Percentiles rank a stretch among this genome's conserved stretches.
phyloP scores from a whole-genome alignment of 2,329 filamentous ascomycete genomes.

The Achaetomium macrosporum region DNA sequence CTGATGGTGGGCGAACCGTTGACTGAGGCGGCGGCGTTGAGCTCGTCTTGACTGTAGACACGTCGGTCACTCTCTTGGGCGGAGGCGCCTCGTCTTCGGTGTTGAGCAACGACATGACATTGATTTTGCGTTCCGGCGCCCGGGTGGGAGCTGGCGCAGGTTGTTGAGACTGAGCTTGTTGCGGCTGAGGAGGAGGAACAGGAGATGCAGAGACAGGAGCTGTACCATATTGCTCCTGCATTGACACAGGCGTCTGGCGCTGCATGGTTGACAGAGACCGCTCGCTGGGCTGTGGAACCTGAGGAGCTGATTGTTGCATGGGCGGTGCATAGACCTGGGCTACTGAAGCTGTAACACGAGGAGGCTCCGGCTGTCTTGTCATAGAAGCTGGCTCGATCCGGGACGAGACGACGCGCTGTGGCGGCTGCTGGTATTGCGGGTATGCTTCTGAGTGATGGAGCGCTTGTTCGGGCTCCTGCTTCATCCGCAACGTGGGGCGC shows the following conservation, averaged over 20 bases:
- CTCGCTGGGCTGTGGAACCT: conserved; percentile 21
- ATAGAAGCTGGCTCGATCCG: conserved; percentile 38
- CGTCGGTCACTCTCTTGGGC: conserved; percentile 46
- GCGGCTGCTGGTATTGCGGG: conserved; percentile 29
- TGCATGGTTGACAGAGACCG: conserved; percentile 36
- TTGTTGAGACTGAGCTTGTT: conserved; percentile 32
- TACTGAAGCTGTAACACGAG: conserved; percentile 33
- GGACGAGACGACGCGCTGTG: conserved; percentile 35
- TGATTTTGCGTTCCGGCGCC: conserved; percentile 52
- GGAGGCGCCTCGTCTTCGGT: conserved; percentile 48
- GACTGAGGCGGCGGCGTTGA: conserved; percentile 47
- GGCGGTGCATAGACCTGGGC: conserved; percentile 32
- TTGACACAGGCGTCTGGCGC: conserved; percentile 29
- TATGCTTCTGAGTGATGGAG: conserved; percentile 43
- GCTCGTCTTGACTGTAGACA: conserved; percentile 38
- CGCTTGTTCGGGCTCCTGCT: conserved; percentile 44
- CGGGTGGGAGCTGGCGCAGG: conserved; percentile 36
- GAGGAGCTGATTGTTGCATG: conserved; percentile 26
- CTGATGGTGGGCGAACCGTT: conserved; percentile 37
- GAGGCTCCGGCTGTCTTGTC: conserved; percentile 38
- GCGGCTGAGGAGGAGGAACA: conserved; percentile 33
- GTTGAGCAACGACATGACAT: conserved; percentile 59
- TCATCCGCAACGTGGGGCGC: conserved; percentile 33
- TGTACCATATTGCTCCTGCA: conserved; percentile 22
- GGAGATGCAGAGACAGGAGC: conserved; percentile 16